These are phyloP conservation scores for Boletus edulis DNA, from an alignment of 768 basidiomycete genomes.

Conservation along the genomic window DNA sequence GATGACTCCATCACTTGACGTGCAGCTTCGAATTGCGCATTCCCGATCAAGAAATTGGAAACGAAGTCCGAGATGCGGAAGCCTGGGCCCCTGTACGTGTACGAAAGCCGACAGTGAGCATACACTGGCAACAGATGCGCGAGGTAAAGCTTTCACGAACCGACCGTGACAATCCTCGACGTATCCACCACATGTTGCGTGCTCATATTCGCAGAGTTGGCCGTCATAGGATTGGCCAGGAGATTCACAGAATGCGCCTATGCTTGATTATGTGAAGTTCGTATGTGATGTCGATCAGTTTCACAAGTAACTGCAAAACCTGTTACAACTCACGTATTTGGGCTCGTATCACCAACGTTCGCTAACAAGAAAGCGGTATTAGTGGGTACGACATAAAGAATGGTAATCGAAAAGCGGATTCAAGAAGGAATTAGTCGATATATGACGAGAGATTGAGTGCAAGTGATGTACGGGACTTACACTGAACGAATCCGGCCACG, in stretches of 20 bases:
- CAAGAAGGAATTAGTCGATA: not conserved
- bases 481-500: slow-evolving; percentile 73
- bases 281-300: not conserved
- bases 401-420: not conserved
- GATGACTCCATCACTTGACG: slow-evolving; percentile 53
- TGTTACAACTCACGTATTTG: slow-evolving; percentile 61
- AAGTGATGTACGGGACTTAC: slow-evolving; percentile 36
- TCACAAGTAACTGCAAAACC: not conserved
- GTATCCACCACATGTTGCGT: slow-evolving; percentile 73
- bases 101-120: not conserved
- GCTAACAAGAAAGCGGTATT: slow-evolving; percentile 36
- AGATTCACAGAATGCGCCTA: slow-evolving; percentile 74
- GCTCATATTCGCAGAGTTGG: slow-evolving; percentile 62
- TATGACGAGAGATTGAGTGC: not conserved
- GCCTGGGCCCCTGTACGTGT: slow-evolving; percentile 58
- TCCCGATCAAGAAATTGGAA: slow-evolving; percentile 71
- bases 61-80: slow-evolving; percentile 74
- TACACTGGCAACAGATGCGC: no score
- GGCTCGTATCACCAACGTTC: slow-evolving; percentile 79
- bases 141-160: slow-evolving; percentile 33
- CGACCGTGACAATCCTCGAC: slow-evolving; percentile 70
- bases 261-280: slow-evolving; percentile 30
- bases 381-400: not conserved
- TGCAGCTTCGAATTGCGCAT: slow-evolving; percentile 68
- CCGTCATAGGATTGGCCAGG: slow-evolving; percentile 70